Conservation (phyloP, 768 basidiomycete species). For the Tylopilus vinaceipallidus region DNA sequence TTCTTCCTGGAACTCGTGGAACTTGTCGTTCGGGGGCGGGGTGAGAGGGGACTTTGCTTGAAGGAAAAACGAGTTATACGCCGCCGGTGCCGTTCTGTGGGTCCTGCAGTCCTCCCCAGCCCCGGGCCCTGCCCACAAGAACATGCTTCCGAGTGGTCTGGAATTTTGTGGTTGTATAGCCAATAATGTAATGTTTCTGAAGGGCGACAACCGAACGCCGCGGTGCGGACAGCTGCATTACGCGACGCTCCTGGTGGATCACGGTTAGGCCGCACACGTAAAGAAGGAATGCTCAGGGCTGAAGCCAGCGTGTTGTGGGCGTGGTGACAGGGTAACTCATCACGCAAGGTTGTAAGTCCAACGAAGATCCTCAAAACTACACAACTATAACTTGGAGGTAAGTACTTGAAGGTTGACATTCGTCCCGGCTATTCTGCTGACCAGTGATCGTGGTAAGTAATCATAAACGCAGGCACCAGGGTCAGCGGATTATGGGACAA, state of each 20-base stretch:
- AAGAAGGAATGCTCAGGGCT: neutral
- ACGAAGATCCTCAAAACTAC: too few relatives aligned
- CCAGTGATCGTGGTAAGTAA: too few relatives aligned
- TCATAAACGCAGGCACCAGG: too few relatives aligned
- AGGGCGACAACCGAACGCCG: neutral
- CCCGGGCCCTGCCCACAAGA: neutral
- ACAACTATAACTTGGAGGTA: too few relatives aligned
- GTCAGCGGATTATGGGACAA: too few relatives aligned
- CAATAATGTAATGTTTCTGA: neutral
- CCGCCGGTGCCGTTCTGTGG: neutral
- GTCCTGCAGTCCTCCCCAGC: neutral
- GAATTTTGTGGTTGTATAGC: too few relatives aligned
- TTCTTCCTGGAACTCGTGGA: neutral
- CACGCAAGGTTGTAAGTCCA: too few relatives aligned
- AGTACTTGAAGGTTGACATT: too few relatives aligned
- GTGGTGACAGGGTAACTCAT: neutral
- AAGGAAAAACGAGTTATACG: neutral
- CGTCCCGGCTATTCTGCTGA: too few relatives aligned
- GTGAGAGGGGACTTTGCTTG: neutral
- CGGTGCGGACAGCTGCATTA: neutral
- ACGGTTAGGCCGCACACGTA: neutral
- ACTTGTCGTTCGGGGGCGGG: neutral
- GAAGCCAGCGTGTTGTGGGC: neutral
- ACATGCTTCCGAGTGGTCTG: neutral
- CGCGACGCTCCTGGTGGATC: neutral